Evolutionary conservation across 2,329 filamentous ascomycete species (phyloP), one percentile per base, ranked within the genome.

Genomic region (Botryosphaeria dothidea): DNA sequence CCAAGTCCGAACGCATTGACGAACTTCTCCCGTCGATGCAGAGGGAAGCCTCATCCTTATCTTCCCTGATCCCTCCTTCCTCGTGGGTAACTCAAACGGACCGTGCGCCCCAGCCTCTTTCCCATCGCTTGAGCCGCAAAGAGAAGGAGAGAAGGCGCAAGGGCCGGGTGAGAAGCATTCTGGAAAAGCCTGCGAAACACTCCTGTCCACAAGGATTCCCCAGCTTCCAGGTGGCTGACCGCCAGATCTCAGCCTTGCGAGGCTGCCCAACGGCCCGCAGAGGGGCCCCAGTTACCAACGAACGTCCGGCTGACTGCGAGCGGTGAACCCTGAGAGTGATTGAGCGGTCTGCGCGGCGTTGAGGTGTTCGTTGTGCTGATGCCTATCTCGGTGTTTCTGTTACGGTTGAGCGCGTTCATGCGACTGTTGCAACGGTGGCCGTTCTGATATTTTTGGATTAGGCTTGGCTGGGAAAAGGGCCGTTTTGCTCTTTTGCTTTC

Each of bases 371-470:
- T 43, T 27, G 7, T 43, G 34, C 25, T 19, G 25, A 11, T 27
- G 23, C 36, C n/a, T 43, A 57, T 57, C 52, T 57, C 52, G 56
- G 56, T 46, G 56, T n/a, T 60, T 45, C 41, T 46, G 17, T 11
- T 9, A 13, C 34, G 17, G 21, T 29, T 31, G 41, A 31, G 17
- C 15, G 3, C n/a, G 49, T 52, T 52, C 54, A 17, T 46, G 41
- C 56, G 41, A 38, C 5, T 31, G 41, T 46, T n/a, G 56, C 56
- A 60, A 34, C 56, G 56, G 56, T 60, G 41, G 56, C 56, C 56
- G 56, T 27, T 60, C 41, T 21, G 56, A 23, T 60, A 21, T 60
- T 60, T 52, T 46, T 21, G 56, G 56, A 31, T 31, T 46, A 60
- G 56, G 6, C 3, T 46, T 34, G 43, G 38, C n/a, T 23, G 5